Evolutionary conservation across 2,329 filamentous ascomycete species (phyloP).

Genomic region (Aureobasidium sp.): DNA sequence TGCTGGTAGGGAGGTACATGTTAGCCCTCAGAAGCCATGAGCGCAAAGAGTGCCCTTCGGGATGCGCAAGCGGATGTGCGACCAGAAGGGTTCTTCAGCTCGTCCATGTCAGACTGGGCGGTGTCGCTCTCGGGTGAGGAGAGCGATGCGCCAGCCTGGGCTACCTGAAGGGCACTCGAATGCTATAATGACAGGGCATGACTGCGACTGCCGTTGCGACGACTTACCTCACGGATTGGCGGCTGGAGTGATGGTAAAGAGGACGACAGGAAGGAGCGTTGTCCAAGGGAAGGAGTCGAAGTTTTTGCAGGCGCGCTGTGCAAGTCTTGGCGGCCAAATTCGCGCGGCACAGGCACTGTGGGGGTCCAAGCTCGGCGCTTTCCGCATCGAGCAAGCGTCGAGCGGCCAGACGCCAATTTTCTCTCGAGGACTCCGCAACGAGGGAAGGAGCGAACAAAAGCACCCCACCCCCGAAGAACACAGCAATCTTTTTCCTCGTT

Average conservation of each 20-base stretch:
- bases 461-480: background rate
- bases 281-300: slow-evolving; percentile 11
- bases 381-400: background rate
- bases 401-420: slow-evolving; percentile 10
- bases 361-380: slow-evolving; percentile 10
- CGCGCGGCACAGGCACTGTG: background rate
- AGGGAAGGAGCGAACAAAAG: slow-evolving; percentile 9
- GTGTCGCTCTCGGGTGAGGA: slow-evolving; percentile 31
- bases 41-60: slow-evolving; percentile 59
- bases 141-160: slow-evolving; percentile 39
- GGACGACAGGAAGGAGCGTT: background rate
- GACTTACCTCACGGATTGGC: slow-evolving; percentile 29
- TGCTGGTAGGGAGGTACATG: slow-evolving; percentile 30
- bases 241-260: slow-evolving; percentile 12
- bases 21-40: slow-evolving; percentile 59
- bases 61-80: slow-evolving; percentile 19
- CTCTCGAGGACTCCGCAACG: background rate
- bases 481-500: slow-evolving; percentile 8
- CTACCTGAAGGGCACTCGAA: slow-evolving; percentile 44
- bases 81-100: slow-evolving; percentile 58
- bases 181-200: slow-evolving; percentile 11
- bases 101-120: slow-evolving; percentile 41
- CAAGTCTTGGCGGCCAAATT: slow-evolving; percentile 11
- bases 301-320: slow-evolving; percentile 7
- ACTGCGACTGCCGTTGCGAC: background rate